Evolutionary conservation across 768 basidiomycete species (phyloP), one percentile per base, ranked within the genome.

Genomic region (Phanerochaete sordida): DNA sequence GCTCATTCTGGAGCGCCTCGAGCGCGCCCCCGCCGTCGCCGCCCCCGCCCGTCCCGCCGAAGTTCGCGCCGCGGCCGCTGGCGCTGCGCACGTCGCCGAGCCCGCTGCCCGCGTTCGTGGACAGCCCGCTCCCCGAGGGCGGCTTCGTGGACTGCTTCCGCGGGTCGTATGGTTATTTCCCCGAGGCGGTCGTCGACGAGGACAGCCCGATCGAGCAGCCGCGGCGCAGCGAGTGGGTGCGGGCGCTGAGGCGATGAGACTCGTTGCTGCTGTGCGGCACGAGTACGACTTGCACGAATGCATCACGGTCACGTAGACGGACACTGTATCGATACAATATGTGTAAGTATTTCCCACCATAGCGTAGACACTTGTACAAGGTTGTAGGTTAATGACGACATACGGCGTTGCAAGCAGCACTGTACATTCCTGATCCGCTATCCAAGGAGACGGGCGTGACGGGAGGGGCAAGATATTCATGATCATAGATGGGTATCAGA

Each of bases 201-300:
- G 81, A 88, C 69, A 65, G 77, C 61, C 85, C 86, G 6, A 82
- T 88, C 52, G 81, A 84, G 9, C 75, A 79, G 59, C 80, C 83
- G 28, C 72, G 72, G 43, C 68, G 75, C 39, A 82, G 81, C 4
- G 72, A 83, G 64, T 72, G 71, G 70, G 63, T 73, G 37, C 63
- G 60, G 30, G 71, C 71, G 28, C 59, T 56, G 16, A 35, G 57
- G 59, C 59, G 55, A 53, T 31, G 21, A 13, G 28, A 43, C 31
- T 27, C 9, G 48, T 16, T 28, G 48, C 24, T 53, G n/a, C n/a
- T 21, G 51, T 35, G 33, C 37, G 39, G 24, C 52, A 23, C 53
- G 7, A 13, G 8, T 21, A 23, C 2, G 53, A 54, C 23, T 39
- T 54, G 35, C 7, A 54, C 26, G 35, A 43, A 39, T n/a, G 16